Evolutionary conservation across 176 grass and related monocot genomes (phyloP).

Genomic region (Phoenix roebelenii): DNA sequence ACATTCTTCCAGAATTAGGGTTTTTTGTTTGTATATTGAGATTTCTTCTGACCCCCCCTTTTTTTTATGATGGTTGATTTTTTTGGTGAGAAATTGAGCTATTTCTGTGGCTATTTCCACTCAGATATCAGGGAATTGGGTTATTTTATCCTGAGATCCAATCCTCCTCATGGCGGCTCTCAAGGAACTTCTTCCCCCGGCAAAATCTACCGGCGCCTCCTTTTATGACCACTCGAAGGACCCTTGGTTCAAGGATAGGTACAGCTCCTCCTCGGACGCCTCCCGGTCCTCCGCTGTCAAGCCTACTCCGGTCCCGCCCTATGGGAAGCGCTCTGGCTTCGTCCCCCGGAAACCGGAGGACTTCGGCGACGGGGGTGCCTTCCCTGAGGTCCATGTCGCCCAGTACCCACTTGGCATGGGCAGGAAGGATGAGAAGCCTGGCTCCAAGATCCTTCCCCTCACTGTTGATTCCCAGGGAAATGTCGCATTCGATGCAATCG

Average conservation of each 20-base stretch:
- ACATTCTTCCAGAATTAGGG: no score
- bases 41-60: no score
- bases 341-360: conserved; percentile 67
- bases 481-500: conserved; percentile 87
- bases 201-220: conserved; percentile 38
- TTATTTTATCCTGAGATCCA: no score
- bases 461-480: conserved; percentile 74
- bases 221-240: conserved; percentile 90
- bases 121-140: no score
- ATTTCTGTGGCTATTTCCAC: no score
- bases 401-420: conserved; percentile 92
- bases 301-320: conserved; percentile 37
- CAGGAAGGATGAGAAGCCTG: conserved; percentile 73
- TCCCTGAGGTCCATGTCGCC: conserved; percentile 87
- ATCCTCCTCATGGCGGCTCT: conserved; percentile 40
- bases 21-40: no score
- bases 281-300: conserved; percentile 12
- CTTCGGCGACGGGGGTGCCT: conserved; percentile 78
- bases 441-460: conserved; percentile 78
- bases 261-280: conserved; percentile 31
- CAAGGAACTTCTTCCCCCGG: conserved; percentile 59
- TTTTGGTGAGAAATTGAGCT: no score
- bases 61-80: no score
- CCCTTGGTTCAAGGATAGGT: conserved; percentile 90
- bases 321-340: conserved; percentile 70